A percentile compares a stretch with the other conserved stretches of the same genome.
These are phyloP conservation scores for Cokeromyces recurvatus DNA, from an alignment of 371 early-diverging fungal species.

Conservation along the genomic window DNA sequence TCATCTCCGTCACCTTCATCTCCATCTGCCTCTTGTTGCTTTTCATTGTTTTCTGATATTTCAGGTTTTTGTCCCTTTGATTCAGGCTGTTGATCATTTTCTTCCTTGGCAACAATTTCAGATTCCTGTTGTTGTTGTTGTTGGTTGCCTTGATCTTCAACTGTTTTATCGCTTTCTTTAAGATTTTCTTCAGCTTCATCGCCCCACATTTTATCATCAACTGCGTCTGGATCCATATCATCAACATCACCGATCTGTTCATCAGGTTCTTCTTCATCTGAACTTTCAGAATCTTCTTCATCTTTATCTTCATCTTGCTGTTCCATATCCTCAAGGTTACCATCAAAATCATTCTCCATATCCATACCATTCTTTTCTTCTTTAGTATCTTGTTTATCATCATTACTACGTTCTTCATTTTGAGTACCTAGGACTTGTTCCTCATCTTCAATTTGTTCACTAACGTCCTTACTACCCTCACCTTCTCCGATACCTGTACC, in stretches of 20 bases:
- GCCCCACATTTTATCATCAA: slow-evolving; percentile 98
- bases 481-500: slow-evolving; percentile 98
- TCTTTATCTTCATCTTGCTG: slow-evolving; percentile 62
- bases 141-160: slow-evolving; percentile 50
- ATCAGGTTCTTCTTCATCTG: slow-evolving; percentile 69
- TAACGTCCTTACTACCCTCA: slow-evolving; percentile 92
- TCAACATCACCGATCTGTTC: slow-evolving; percentile 93
- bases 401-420: slow-evolving; percentile 65
- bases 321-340: slow-evolving; percentile 85
- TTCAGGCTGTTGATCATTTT: slow-evolving; percentile 41
- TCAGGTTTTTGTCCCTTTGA: slow-evolving; percentile 31
- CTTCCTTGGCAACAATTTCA: slow-evolving; percentile 69
- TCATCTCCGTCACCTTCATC: slow-evolving; percentile 42
- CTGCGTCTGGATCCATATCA: slow-evolving; percentile 80
- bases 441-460: slow-evolving; percentile 94
- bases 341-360: slow-evolving; percentile 96
- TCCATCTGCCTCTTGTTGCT: slow-evolving; percentile 40
- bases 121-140: slow-evolving; percentile 46
- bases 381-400: slow-evolving; percentile 57
- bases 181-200: slow-evolving; percentile 76
- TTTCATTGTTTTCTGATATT: slow-evolving; percentile 15
- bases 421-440: slow-evolving; percentile 90
- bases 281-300: slow-evolving; percentile 43
- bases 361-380: slow-evolving; percentile 93
- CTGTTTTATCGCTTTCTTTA: slow-evolving; percentile 60